phyloP scores from a whole-genome alignment of 306 rosid species.

The Carpinus viminea region DNA sequence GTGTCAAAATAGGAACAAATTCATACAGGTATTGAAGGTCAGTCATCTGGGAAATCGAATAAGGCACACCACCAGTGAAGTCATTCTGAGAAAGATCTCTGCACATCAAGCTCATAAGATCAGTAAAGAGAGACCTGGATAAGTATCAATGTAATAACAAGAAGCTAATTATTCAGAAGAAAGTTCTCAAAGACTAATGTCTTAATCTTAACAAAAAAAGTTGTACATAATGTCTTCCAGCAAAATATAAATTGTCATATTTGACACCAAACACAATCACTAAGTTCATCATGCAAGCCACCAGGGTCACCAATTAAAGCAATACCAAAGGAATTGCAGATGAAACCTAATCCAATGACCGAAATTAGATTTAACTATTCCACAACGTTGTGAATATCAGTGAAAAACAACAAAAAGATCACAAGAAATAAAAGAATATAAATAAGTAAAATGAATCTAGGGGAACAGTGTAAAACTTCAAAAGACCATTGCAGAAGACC shows the following conservation, averaged over 20 bases:
- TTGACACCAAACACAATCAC: not conserved
- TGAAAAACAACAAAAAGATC: not conserved
- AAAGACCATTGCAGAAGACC: not conserved
- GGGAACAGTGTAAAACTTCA: not conserved
- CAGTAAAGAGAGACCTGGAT: conserved; percentile 12
- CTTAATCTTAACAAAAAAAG: conserved; percentile 12
- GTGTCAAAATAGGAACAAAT: not conserved
- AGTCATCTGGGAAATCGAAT: conserved; percentile 70
- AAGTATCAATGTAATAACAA: not conserved
- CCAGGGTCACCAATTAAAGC: not conserved
- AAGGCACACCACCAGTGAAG: conserved; percentile 71
- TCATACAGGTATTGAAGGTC: conserved; percentile 65
- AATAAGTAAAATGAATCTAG: not conserved
- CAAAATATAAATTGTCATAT: not conserved
- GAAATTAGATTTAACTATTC: not conserved
- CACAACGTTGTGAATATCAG: not conserved
- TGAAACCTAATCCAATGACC: not conserved
- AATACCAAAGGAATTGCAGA: not conserved
- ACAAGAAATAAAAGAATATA: not conserved
- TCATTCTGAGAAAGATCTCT: conserved; percentile 81
- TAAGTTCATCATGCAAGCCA: not conserved
- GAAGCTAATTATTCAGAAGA: conserved; percentile 4
- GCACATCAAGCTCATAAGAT: conserved; percentile 29
- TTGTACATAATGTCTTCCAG: not conserved
- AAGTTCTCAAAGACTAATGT: not conserved